Evolutionary conservation across 257 asterid genomes (phyloP).

Genomic region (Nicotiana knightiana): DNA sequence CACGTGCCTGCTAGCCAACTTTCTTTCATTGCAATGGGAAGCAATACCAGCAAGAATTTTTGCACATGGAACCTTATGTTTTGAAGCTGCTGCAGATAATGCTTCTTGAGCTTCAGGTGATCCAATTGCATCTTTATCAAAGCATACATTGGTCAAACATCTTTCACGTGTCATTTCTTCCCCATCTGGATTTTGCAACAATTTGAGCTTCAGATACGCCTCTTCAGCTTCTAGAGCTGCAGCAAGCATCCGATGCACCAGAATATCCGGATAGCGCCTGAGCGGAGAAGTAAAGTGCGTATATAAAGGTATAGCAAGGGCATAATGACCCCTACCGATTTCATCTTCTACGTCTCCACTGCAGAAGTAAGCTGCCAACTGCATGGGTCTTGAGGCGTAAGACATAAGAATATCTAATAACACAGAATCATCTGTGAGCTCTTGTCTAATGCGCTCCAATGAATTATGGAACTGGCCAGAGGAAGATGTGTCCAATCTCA

Average conservation of each 20-base stretch:
- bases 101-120: conserved; percentile 62
- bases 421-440: conserved; percentile 51
- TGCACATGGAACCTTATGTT: conserved; percentile 33
- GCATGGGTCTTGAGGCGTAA: conserved; percentile 90
- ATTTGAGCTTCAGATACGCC: conserved; percentile 39
- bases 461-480: conserved; percentile 52
- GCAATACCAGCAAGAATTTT: conserved; percentile 58
- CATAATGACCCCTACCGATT: conserved; percentile 56
- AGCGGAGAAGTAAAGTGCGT: conserved; percentile 94
- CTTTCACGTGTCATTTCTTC: conserved; percentile 22
- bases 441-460: conserved; percentile 49
- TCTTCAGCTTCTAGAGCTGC: conserved; percentile 78
- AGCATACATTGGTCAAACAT: conserved; percentile 55
- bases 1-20: conserved; percentile 68
- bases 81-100: conserved; percentile 45
- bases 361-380: conserved; percentile 74
- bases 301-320: conserved; percentile 75
- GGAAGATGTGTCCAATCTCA: conserved; percentile 54
- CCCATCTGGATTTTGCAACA: conserved; percentile 10
- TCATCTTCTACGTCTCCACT: conserved; percentile 56
- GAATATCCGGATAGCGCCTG: conserved; percentile 79
- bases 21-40: conserved; percentile 64
- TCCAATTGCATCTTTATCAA: conserved; percentile 36
- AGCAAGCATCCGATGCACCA: conserved; percentile 83
- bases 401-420: conserved; percentile 65